Base-by-base conservation (phyloP, 352 stramenopile species). In the Phytophthora hibernalis region DNA sequence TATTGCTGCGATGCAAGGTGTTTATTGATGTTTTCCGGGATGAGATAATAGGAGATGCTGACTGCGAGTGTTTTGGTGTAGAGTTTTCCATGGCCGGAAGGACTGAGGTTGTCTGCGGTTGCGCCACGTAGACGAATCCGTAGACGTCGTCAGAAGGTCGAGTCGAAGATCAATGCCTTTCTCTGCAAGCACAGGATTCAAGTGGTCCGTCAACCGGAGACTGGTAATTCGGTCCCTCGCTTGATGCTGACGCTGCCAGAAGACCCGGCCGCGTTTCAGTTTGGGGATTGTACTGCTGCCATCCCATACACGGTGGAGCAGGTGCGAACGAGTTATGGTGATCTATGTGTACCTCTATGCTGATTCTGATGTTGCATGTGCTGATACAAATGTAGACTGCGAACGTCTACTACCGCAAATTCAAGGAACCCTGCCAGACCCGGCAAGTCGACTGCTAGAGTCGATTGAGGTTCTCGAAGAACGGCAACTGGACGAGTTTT, bases 391-490 rank as follows among this genome's bases (percentile, higher is more conserved):
- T 35, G 16, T 26, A 92, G 82, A 85, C 80, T 31, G 72, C 75
- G 10, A 67, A 92, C 26, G 68, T 92, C 44, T 91, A 90, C 54
- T 95, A 92, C 50, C 83, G 87, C 42, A 91, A 90, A 43, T 95
- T 92, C 70, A 92, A 91, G 43, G 76, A 92, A 48, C 87, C 87
- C 60, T 93, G 2, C 87, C 87, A 10, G 87, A 92, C 38, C 76
- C 76, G n/a, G 74, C 71, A 28, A 82, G 72, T 61, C 70, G 76
- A n/a, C 65, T 88, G 37, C 56, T 90, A 2, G 47, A 80, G 22
- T 76, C 62, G 7, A 78, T 89, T 35, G 63, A 74, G 3, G 31
- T 80, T 33, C 26, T 87, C 5, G 77, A 90, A 30, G 80, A 91
- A 54, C 61, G 77, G 4, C 44, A 71, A 1, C 61, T 91, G 8